Percentiles rank a stretch among this genome's conserved stretches.
phyloP scores from a whole-genome alignment of 139 green algal species.

The Eudorina sp. region DNA sequence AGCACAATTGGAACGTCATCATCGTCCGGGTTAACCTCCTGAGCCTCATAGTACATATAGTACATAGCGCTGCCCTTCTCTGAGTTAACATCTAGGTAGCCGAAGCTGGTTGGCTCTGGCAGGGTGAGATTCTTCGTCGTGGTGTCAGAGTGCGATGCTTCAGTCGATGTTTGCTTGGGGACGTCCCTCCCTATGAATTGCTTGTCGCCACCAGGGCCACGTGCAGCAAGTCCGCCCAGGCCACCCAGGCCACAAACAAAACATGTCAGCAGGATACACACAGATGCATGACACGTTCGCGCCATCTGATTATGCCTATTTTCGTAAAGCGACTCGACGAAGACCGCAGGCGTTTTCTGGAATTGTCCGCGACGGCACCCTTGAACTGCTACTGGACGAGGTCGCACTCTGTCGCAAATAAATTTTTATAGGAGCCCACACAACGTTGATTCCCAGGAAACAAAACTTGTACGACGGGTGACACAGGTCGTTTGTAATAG shows the following conservation, averaged over 20 bases:
- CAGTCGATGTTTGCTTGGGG: background rate
- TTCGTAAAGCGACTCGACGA: background rate
- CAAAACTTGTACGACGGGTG: too few relatives aligned
- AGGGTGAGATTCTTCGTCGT: background rate
- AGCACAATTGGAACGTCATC: slow-evolving; percentile 59
- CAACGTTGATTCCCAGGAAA: too few relatives aligned
- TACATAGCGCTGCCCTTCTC: slow-evolving; percentile 51
- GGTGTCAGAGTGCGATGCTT: background rate
- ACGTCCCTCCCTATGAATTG: background rate
- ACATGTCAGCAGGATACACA: background rate
- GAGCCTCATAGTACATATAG: slow-evolving; percentile 68
- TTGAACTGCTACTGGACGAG: too few relatives aligned
- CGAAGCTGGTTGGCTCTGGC: slow-evolving; percentile 28
- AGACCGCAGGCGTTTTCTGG: too few relatives aligned
- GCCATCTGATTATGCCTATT: background rate
- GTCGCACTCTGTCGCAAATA: too few relatives aligned
- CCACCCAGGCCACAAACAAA: background rate
- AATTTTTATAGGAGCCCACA: too few relatives aligned
- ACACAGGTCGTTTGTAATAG: too few relatives aligned
- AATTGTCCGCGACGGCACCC: too few relatives aligned
- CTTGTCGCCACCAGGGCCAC: background rate
- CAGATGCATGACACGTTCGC: background rate
- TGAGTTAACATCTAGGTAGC: slow-evolving; percentile 44
- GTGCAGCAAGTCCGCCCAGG: background rate
- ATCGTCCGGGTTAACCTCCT: slow-evolving; percentile 19